Base-by-base conservation (phyloP, 768 basidiomycete genomes). In the Tulasnella sp. region DNA sequence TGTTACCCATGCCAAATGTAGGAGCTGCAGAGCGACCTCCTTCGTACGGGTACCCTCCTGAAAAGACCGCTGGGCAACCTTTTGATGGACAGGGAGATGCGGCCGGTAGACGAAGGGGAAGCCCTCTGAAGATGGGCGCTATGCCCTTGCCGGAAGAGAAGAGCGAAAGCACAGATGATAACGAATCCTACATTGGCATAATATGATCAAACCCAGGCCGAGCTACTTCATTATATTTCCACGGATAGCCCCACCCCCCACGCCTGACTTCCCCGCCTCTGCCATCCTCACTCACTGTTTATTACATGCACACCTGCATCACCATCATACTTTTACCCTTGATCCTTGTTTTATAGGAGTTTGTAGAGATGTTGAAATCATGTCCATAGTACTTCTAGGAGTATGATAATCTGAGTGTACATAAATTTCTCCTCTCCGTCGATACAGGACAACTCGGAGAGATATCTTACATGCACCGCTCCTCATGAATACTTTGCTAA, bases 111-210 rank as follows among this genome's bases (percentile, higher is more conserved):
- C 74, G 74, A 40, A 18, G 46, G 46, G 41, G 40, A 37, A 75
- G 74, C 28, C 74, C 74, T 75, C 44, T 75, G 74, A 75, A 44
- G 41, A 41, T 42, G 37, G 64, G 12, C 12, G 74, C 5, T 42
- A 48, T 75, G 74, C 46, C 74, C 46, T 48, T 75, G 24, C 41
- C 41, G 14, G 41, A 75, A 42, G 74, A 75, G 74, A 48, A 75
- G 74, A 75, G 74, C 40, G 74, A 40, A 44, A 22, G 22, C 18
- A 42, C 34, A 22, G 74, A 69, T 69, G 64, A 69, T 6, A n/a
- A 54, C 28, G 64, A 69, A 69, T 69, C 64, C 31, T 69, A 37
- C 34, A 69, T 69, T 34, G 64, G 64, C 20, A 69, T 69, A 12
- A 69, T 69, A 18, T 69, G 34, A 69, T 7, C 64, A 18, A 18